Conservation (phyloP, 495 filamentous ascomycete species). For the Aspergillus incahuasiensis region DNA sequence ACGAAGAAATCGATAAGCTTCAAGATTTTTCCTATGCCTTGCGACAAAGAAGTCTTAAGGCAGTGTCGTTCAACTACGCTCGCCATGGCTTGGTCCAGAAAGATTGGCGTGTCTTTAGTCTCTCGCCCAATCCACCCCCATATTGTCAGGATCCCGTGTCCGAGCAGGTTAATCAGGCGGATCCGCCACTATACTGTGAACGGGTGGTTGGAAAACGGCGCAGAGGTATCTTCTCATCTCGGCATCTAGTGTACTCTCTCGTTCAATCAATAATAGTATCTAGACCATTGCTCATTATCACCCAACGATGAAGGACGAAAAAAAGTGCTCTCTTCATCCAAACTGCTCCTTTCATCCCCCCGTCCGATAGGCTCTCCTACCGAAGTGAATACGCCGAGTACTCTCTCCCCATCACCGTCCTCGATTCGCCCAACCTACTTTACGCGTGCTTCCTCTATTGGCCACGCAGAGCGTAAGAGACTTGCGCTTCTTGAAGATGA, state of each 20-base stretch:
- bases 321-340: no score
- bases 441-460: constrained; percentile 10
- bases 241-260: constrained; percentile 9
- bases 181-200: constrained; percentile 15
- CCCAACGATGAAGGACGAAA: constrained; percentile 16
- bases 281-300: constrained; percentile 14
- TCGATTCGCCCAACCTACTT: constrained; percentile 18
- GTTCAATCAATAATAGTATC: constrained; percentile 18
- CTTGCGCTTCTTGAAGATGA: constrained; percentile 15
- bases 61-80: constrained; percentile 16
- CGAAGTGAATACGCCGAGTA: constrained; percentile 21
- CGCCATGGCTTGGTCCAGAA: constrained; percentile 15
- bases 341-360: constrained; percentile 14
- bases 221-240: constrained; percentile 16
- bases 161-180: constrained; percentile 17
- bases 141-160: constrained; percentile 18
- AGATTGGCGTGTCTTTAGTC: constrained; percentile 20
- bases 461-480: constrained; percentile 13
- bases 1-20: constrained; percentile 16
- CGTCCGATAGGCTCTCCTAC: constrained; percentile 17
- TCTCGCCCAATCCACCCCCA: constrained; percentile 18
- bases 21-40: constrained; percentile 15
- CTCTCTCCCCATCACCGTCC: constrained; percentile 16
- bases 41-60: constrained; percentile 14
- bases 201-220: constrained; percentile 17